phyloP scores from a whole-genome alignment of 495 filamentous ascomycete species.

The Podospora didyma region DNA sequence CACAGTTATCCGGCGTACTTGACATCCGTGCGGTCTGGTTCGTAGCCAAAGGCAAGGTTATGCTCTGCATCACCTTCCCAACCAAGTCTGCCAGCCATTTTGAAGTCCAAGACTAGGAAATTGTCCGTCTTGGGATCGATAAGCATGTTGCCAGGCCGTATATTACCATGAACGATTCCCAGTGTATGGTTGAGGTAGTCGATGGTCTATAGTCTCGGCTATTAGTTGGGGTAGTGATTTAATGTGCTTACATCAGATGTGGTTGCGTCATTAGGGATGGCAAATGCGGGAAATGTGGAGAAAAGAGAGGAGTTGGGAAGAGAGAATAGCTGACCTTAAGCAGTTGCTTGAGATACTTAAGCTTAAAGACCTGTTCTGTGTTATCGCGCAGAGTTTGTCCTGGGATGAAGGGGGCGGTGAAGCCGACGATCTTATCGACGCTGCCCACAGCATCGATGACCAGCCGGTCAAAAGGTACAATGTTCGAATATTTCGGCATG shows the following conservation, averaged over 20 bases:
- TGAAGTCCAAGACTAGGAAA: no score
- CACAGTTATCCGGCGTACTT: not conserved
- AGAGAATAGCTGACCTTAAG: conserved; percentile 8
- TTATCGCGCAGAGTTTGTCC: conserved; percentile 27
- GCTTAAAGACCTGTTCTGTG: conserved; percentile 24
- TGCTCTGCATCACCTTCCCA: no score
- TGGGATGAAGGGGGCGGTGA: conserved; percentile 33
- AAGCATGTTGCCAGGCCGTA: conserved; percentile 5
- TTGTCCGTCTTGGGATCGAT: not conserved
- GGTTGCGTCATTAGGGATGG: no score
- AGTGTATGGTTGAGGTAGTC: conserved; percentile 7
- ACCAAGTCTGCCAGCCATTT: no score
- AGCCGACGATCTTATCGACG: conserved; percentile 31
- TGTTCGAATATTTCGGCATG: conserved; percentile 31
- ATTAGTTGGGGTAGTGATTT: not conserved
- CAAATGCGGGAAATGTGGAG: no score
- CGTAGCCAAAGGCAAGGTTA: not conserved
- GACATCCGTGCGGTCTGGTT: not conserved
- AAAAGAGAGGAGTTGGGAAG: not conserved
- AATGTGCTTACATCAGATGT: no score
- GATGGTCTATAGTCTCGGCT: not conserved
- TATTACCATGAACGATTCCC: conserved; percentile 5
- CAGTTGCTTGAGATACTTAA: conserved; percentile 34
- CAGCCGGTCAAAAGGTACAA: conserved; percentile 32
- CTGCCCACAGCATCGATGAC: conserved; percentile 27